Evolutionary conservation across 805 yeast species (phyloP), one percentile per base, ranked within the genome.

Genomic region (Nakazawaea molendinolei): DNA sequence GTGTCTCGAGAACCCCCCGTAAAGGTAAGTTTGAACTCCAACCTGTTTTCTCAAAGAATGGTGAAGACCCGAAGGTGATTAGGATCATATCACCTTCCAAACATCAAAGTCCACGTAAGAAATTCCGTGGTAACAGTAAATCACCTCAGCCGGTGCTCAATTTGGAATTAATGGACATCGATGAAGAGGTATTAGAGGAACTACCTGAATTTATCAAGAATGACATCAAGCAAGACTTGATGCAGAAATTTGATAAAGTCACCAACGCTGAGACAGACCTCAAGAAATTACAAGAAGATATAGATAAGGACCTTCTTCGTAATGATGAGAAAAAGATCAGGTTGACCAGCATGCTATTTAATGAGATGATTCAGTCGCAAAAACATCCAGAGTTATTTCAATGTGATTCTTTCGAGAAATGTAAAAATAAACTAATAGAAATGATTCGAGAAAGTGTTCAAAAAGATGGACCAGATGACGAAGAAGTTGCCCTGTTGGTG

Each of bases 1-100:
- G 45, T 26, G 31, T 43, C 33, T 53, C 39, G 39, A 46, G 29
- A 9, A 56, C 33, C 41, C 39, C 35, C n/a, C n/a, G n/a, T n/a
- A n/a, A n/a, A n/a, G 16, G 16, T 5, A 35, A 33, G 24, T 38
- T 34, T 4, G 46, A 49, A 28, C 28, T 44, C 3, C 57, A 54
- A 28, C 54, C 45, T 15, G 41, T 52, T 5, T 33, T 39, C 24
- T 32, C 45, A 5, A 31, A 46, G 28, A 43, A 19, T 23, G 41
- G 44, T 9, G 37, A 50, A 18, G 36, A 32, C 9, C 30, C 34
- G 4, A 12, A 38, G 14, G 19, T 33, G 21, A 20, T 38, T 6
- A 10, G 40, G 10, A 36, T 38, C 18, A 17, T 38, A 5, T 32
- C 36, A 10, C 34, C 36, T 6, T 28, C 36, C 7, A 38, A 38